These are phyloP conservation scores for Heterococcus sp. DNA, from an alignment of 108 stramenopile genomes.

Conservation along the genomic window DNA sequence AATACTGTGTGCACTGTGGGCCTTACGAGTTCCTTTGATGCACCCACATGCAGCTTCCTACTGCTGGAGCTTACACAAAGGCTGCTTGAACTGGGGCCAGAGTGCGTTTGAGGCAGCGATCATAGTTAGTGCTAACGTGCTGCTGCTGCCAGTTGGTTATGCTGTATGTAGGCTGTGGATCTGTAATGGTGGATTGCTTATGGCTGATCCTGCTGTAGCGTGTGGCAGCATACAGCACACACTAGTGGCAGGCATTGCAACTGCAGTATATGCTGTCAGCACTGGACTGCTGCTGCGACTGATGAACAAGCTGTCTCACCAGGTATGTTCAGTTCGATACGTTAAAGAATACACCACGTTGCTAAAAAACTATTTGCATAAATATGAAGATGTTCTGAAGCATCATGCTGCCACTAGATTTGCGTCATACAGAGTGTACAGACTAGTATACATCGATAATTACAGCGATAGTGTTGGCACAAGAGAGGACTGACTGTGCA, in stretches of 20 bases:
- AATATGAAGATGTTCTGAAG: not conserved
- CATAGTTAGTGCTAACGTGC: constrained; percentile 11
- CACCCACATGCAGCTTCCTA: not conserved
- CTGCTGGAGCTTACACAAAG: not conserved
- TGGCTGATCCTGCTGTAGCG: constrained; percentile 2
- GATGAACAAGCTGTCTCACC: not conserved
- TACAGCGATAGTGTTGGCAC: no score
- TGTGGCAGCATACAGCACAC: constrained; percentile 5
- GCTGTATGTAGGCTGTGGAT: constrained; percentile 12
- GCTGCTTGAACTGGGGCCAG: not conserved
- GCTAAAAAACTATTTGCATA: not conserved
- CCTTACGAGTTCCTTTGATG: not conserved
- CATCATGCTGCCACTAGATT: not conserved
- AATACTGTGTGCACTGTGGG: constrained; percentile 12
- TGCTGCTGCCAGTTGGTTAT: constrained; percentile 18
- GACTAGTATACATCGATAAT: not conserved
- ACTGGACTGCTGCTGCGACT: not conserved
- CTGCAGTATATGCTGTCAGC: not conserved
- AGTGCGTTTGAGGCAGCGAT: constrained; percentile 7
- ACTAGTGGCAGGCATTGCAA: constrained; percentile 4
- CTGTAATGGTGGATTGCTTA: constrained; percentile 14
- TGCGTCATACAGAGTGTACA: not conserved
- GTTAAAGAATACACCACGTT: not conserved
- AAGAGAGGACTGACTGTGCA: no score
- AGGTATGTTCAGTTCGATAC: not conserved